Evolutionary conservation across 1,284 basidiomycete genomes (phyloP).

Genomic region (Boletellus dicymbophilus): DNA sequence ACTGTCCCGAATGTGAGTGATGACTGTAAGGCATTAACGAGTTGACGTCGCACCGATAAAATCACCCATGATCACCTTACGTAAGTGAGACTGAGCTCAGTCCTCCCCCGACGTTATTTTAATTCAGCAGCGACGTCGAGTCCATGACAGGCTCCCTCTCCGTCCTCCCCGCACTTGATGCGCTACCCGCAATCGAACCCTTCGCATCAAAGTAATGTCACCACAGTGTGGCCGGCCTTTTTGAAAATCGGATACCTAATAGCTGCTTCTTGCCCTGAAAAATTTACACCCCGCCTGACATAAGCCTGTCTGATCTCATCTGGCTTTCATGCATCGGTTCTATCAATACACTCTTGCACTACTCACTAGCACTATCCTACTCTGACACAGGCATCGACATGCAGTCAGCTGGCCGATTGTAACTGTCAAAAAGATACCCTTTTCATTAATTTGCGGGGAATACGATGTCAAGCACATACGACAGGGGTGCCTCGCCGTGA

Average conservation of each 20-base stretch:
- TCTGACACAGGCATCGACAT: not conserved
- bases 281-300: slow-evolving; percentile 21
- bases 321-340: not conserved
- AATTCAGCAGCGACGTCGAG: not conserved
- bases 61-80: slow-evolving; percentile 14
- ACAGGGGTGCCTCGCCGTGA: slow-evolving; percentile 30
- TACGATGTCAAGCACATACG: slow-evolving; percentile 23
- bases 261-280: slow-evolving; percentile 31
- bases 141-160: not conserved
- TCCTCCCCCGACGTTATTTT: too few species aligned
- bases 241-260: slow-evolving; percentile 36
- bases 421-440: slow-evolving; percentile 10
- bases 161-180: slow-evolving; percentile 30
- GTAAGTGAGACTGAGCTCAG: slow-evolving; percentile 13
- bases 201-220: slow-evolving; percentile 19
- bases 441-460: slow-evolving; percentile 31
- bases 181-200: slow-evolving; percentile 9
- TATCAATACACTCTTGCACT: not conserved
- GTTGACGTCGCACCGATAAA: not conserved
- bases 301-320: slow-evolving; percentile 1
- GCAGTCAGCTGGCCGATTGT: slow-evolving; percentile 16
- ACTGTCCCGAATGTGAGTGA: slow-evolving; percentile 97
- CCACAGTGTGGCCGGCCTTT: slow-evolving; percentile 11
- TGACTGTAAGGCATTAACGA: slow-evolving; percentile 81
- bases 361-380: not conserved